Evolutionary conservation across 2,329 filamentous ascomycete species (phyloP), one percentile per base, ranked within the genome.

Genomic region (Elsinoe arachidis): DNA sequence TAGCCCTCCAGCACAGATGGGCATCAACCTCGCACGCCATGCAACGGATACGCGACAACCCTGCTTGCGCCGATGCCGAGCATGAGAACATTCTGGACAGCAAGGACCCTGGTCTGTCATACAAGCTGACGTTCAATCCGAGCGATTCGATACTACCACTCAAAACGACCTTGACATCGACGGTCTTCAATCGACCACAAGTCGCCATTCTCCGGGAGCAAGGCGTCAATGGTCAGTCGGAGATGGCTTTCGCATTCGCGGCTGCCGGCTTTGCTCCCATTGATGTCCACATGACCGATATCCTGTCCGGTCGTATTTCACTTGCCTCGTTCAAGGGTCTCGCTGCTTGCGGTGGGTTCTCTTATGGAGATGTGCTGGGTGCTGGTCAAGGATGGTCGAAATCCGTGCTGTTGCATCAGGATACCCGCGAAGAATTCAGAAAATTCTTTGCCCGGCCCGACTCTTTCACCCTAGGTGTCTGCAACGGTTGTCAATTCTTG

Each of bases 331-430:
- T 96, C 70, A 84, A 85, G 33, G 93, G 93, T 63, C 80, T 97
- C 47, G 93, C 92, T 35, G 90, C 90, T n/a, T 95, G 91, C 63
- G 93, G 93, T 69, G 93, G 93, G 52, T 97, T 99, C 81, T 95
- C 89, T 14, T 97, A 96, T 69, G 90, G 90, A 64, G 88, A 92
- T 65, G 88, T 92, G 37, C 81, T 97, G 0, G 93, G 92, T 59
- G 93, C 93, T n/a, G 93, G 93, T 55, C 87, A 92, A 66, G 93
- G 93, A 43, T 99, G 93, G 93, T 90, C 93, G 3, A 91, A 95
- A 73, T 92, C 88, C 1, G 90, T 97, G 38, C 80, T 97, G 15
- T 81, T 95, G 70, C 90, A 97, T 73, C 81, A 80, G 21, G 76
- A 86, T 58, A 85, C 86, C 41, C 83, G 90, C 41, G 78, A 80